phyloP scores from a whole-genome alignment of 805 yeast species.

The Starmerella vaccinii region DNA sequence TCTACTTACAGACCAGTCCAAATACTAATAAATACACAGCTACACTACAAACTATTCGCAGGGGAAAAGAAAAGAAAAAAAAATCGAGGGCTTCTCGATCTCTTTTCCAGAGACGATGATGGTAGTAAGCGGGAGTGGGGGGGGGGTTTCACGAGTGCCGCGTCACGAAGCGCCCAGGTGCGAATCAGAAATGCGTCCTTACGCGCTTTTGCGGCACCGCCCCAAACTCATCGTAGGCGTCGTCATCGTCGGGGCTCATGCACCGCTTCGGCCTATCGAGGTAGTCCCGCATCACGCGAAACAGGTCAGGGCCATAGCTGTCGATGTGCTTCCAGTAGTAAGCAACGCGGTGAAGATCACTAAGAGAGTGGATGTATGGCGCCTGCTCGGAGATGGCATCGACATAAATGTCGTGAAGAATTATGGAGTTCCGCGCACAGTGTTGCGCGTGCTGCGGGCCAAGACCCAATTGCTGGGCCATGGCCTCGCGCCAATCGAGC shows the following conservation, averaged over 20 bases:
- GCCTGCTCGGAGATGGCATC: slow-evolving; percentile 28
- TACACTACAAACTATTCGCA: neutral
- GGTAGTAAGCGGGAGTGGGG: too few relatives aligned
- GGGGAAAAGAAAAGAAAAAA: too few relatives aligned
- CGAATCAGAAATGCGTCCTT: slow-evolving; percentile 5
- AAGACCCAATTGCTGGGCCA: slow-evolving; percentile 22
- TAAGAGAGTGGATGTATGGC: slow-evolving; percentile 21
- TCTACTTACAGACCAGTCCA: too few relatives aligned
- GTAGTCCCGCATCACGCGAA: slow-evolving; percentile 21
- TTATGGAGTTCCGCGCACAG: slow-evolving; percentile 26
- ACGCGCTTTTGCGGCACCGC: slow-evolving; percentile 8
- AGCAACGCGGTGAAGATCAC: slow-evolving; percentile 24
- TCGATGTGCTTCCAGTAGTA: slow-evolving; percentile 30
- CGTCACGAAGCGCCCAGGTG: too few relatives aligned
- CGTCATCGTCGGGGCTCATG: slow-evolving; percentile 5
- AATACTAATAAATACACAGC: neutral
- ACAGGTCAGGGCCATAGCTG: slow-evolving; percentile 26
- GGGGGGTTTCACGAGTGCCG: too few relatives aligned
- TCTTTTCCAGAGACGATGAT: too few relatives aligned
- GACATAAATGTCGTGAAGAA: slow-evolving; percentile 28
- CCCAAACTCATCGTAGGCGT: neutral
- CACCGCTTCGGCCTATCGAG: slow-evolving; percentile 24
- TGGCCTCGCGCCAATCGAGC: slow-evolving; percentile 20
- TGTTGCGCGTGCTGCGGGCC: slow-evolving; percentile 22
- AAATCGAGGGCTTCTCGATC: too few relatives aligned